These are phyloP conservation scores for Candida railenensis DNA, from an alignment of 805 yeast species.

Conservation along the genomic window DNA sequence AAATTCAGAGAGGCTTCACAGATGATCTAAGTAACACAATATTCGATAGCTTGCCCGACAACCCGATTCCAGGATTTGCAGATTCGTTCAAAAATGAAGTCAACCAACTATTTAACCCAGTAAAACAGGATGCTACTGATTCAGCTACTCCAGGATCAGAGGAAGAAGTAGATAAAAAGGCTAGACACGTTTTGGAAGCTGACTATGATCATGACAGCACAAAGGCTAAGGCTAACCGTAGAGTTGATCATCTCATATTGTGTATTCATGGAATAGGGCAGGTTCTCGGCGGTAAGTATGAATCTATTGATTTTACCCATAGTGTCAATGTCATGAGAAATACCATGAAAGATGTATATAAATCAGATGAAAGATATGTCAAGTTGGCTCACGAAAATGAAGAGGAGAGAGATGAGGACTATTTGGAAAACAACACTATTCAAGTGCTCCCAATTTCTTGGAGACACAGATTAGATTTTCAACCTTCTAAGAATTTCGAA, in stretches of 20 bases:
- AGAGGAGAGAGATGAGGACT: slow-evolving; percentile 17
- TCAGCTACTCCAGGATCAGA: slow-evolving; percentile 10
- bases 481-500: slow-evolving; percentile 43
- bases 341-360: slow-evolving; percentile 52
- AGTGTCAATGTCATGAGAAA: slow-evolving; percentile 67
- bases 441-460: slow-evolving; percentile 91
- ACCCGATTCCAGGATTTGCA: slow-evolving; percentile 32
- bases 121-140: background rate
- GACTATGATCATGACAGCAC: slow-evolving; percentile 45
- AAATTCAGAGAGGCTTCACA: slow-evolving; percentile 51
- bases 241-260: slow-evolving; percentile 66
- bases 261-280: slow-evolving; percentile 97
- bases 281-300: slow-evolving; percentile 71
- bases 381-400: slow-evolving; percentile 34
- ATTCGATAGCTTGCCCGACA: slow-evolving; percentile 28
- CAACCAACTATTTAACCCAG: background rate
- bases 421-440: slow-evolving; percentile 49
- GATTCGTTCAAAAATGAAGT: slow-evolving; percentile 31
- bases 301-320: slow-evolving; percentile 83
- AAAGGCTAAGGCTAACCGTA: slow-evolving; percentile 21
- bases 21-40: slow-evolving; percentile 29
- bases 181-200: slow-evolving; percentile 35
- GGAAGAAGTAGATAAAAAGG: slow-evolving; percentile 34
- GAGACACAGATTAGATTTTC: slow-evolving; percentile 76
- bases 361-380: slow-evolving; percentile 39